phyloP scores from a whole-genome alignment of 805 yeast species.

The Saturnispora gosingensis region DNA sequence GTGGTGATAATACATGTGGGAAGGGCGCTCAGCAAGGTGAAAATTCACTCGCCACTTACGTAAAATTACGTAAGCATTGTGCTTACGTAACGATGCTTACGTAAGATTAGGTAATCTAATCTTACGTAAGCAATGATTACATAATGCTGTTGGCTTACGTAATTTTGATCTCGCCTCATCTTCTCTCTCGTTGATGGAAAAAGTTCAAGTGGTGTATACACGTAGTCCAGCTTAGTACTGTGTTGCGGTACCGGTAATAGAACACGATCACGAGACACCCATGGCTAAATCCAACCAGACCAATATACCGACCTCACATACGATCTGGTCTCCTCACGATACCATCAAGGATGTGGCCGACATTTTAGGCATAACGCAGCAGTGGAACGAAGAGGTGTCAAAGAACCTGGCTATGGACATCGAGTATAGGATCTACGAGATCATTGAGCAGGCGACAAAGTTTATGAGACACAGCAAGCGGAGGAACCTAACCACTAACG shows the following conservation, averaged over 20 bases:
- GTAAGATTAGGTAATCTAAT: too few relatives aligned
- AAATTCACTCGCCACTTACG: neutral
- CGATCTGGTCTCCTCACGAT: constrained; percentile 95
- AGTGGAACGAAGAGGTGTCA: constrained; percentile 82
- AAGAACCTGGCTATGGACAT: constrained; percentile 97
- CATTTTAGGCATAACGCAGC: constrained; percentile 58
- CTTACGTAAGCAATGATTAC: too few relatives aligned
- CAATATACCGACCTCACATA: constrained; percentile 64
- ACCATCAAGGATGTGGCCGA: constrained; percentile 97
- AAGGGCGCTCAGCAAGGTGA: neutral
- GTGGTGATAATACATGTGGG: neutral
- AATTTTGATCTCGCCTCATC: too few relatives aligned
- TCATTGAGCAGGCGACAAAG: constrained; percentile 89
- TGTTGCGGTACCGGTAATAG: too few relatives aligned
- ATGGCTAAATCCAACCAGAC: constrained; percentile 1
- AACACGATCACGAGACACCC: too few relatives aligned
- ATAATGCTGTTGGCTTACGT: too few relatives aligned
- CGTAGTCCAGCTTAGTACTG: too few relatives aligned
- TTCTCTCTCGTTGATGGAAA: too few relatives aligned
- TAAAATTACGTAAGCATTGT: neutral
- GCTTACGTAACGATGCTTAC: too few relatives aligned
- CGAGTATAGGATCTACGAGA: constrained; percentile 94
- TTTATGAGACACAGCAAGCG: constrained; percentile 93
- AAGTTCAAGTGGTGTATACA: too few relatives aligned
- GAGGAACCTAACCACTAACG: constrained; percentile 68